These are phyloP conservation scores for Sporodiniella umbellata DNA, from an alignment of 371 early-diverging fungal genomes.

Conservation along the genomic window DNA sequence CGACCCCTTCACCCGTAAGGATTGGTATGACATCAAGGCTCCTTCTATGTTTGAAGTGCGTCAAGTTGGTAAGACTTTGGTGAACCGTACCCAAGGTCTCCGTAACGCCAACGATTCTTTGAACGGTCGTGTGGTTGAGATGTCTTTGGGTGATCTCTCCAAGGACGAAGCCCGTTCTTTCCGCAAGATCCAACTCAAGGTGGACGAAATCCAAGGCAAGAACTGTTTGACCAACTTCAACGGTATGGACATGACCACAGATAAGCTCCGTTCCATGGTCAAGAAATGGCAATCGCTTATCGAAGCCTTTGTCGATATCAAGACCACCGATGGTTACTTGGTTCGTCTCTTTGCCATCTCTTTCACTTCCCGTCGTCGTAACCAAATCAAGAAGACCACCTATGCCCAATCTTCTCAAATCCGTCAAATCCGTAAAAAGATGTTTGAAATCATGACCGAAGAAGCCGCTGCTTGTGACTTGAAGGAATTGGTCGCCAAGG, in stretches of 20 bases:
- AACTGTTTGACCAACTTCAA: conserved; percentile 99
- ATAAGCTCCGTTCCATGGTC: conserved; percentile 99
- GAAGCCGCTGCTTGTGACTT: conserved; percentile 92
- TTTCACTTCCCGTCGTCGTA: conserved; percentile 96
- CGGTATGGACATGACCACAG: conserved; percentile 99
- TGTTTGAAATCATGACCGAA: conserved; percentile 97
- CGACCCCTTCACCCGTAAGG: conserved; percentile 98
- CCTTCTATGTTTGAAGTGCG: conserved; percentile 94
- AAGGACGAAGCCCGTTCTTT: conserved; percentile 93
- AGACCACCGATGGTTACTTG: conserved; percentile 99
- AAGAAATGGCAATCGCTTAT: conserved; percentile 99
- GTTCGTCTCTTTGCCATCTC: conserved; percentile 97
- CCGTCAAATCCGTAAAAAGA: conserved; percentile 99
- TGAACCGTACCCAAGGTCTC: conserved; percentile 99
- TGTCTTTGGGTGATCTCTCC: conserved; percentile 98
- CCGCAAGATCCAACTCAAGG: conserved; percentile 98
- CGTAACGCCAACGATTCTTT: conserved; percentile 96
- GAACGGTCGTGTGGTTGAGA: conserved; percentile 97
- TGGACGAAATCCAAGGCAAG: conserved; percentile 98
- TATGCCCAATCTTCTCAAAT: conserved; percentile 98
- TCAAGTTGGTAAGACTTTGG: conserved; percentile 97
- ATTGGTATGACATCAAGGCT: conserved; percentile 99
- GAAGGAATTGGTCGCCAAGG: conserved; percentile 97
- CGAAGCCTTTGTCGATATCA: conserved; percentile 98
- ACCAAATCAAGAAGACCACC: conserved; percentile 98